Percentiles rank a stretch among this genome's conserved stretches.
phyloP scores from a whole-genome alignment of 2,329 filamentous ascomycete species.

The Fonsecaea multimorphosa region DNA sequence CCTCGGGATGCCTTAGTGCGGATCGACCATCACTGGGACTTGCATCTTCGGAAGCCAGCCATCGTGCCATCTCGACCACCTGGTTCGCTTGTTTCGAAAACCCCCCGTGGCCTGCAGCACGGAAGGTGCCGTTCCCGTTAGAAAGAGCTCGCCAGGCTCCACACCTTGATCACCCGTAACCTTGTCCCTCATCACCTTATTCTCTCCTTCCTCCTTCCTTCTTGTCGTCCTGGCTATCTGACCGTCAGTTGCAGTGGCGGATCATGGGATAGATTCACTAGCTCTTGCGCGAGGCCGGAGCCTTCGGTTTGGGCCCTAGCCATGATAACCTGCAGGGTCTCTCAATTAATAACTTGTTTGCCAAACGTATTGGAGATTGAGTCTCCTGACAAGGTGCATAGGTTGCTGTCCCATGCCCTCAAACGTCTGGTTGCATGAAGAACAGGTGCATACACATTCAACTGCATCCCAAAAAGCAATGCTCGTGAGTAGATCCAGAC shows the following conservation, averaged over 20 bases:
- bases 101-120: slow-evolving; percentile 2
- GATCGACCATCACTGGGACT: background rate
- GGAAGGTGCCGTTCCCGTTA: slow-evolving; percentile 16
- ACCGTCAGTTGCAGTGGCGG: background rate
- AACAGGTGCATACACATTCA: background rate
- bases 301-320: background rate
- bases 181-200: background rate
- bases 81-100: slow-evolving; percentile 1
- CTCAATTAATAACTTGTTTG: background rate
- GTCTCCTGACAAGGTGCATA: background rate
- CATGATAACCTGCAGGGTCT: background rate
- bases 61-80: background rate
- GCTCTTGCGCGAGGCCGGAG: background rate
- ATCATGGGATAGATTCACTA: slow-evolving; percentile 3
- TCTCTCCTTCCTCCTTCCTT: slow-evolving; percentile 5
- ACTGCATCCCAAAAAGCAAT: background rate
- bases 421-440: background rate
- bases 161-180: slow-evolving; percentile 4
- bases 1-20: slow-evolving; percentile 6
- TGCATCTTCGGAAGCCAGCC: slow-evolving; percentile 3
- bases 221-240: background rate
- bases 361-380: background rate
- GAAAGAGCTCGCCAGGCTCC: background rate
- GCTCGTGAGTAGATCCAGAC: background rate
- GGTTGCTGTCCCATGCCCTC: background rate